Evolutionary conservation across 257 asterid species (phyloP).

Genomic region (Nicotiana knightiana): DNA sequence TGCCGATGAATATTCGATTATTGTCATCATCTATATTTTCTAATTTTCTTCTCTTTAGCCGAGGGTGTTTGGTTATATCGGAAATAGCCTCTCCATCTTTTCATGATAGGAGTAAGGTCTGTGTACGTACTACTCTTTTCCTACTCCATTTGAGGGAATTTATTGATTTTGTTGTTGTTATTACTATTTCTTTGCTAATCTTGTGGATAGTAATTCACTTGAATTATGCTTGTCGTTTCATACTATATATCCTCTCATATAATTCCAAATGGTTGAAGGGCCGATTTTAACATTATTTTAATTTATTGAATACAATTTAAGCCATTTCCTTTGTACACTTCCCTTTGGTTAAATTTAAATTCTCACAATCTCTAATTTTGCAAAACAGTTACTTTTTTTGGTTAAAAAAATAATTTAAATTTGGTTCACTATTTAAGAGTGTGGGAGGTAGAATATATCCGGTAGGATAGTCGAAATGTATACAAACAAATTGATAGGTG

Average conservation of each 20-base stretch:
- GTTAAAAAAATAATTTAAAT: background rate
- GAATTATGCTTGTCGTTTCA: background rate
- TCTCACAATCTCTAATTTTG: background rate
- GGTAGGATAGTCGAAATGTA: no score
- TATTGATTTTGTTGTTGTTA: no score
- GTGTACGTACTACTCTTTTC: no score
- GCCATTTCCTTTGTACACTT: background rate
- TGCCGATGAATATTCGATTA: background rate
- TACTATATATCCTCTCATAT: background rate
- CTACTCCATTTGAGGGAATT: no score
- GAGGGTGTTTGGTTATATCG: no score
- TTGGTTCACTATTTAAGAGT: background rate
- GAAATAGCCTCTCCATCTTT: no score
- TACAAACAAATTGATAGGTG: no score
- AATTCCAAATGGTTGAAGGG: background rate
- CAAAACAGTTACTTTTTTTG: background rate
- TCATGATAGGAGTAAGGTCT: accelerated
- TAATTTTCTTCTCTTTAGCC: background rate
- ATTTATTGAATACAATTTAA: constrained; percentile 1
- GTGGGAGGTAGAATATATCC: no score
- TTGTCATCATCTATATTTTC: background rate
- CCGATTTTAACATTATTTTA: background rate
- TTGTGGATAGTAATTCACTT: background rate
- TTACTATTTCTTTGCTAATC: background rate
- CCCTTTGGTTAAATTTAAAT: background rate